phyloP scores from a whole-genome alignment of 805 yeast species.

The Nakazawaea wyomingensis region DNA sequence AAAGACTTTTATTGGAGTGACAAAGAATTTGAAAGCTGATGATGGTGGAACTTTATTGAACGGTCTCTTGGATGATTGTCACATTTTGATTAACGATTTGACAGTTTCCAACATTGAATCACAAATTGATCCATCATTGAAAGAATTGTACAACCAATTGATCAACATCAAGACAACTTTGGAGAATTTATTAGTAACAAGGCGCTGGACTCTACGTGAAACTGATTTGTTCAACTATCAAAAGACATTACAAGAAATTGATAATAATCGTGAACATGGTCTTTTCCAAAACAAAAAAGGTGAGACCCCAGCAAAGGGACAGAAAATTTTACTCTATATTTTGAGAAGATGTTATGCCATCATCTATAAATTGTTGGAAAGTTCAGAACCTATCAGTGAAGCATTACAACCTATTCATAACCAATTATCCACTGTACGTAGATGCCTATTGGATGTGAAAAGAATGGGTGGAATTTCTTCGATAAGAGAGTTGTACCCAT shows the following conservation, averaged over 20 bases:
- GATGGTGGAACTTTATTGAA: slow-evolving; percentile 45
- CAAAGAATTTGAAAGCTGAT: slow-evolving; percentile 22
- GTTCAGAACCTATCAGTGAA: slow-evolving; percentile 94
- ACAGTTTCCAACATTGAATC: slow-evolving; percentile 31
- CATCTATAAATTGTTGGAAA: slow-evolving; percentile 81
- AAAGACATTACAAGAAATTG: slow-evolving; percentile 66
- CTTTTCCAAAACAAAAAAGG: slow-evolving; percentile 35
- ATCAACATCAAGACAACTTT: slow-evolving; percentile 63
- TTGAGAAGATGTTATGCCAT: slow-evolving; percentile 88
- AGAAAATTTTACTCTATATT: slow-evolving; percentile 62
- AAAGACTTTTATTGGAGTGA: slow-evolving; percentile 40
- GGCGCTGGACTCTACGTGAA: slow-evolving; percentile 96
- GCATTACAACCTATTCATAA: slow-evolving; percentile 90
- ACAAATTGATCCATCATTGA: slow-evolving; percentile 45
- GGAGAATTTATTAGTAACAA: slow-evolving; percentile 80
- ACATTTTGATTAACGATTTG: slow-evolving; percentile 66
- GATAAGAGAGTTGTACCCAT: slow-evolving; percentile 89
- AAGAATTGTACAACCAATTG: slow-evolving; percentile 58
- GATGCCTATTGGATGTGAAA: slow-evolving; percentile 85
- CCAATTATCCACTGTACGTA: slow-evolving; percentile 85
- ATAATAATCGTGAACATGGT: slow-evolving; percentile 63
- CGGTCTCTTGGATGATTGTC: slow-evolving; percentile 80
- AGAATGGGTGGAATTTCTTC: slow-evolving; percentile 89
- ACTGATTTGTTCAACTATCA: slow-evolving; percentile 89
- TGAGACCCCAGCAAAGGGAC: slow-evolving; percentile 39